A percentile compares a stretch with the other conserved stretches of the same genome.
phyloP scores from a whole-genome alignment of 1,139 yeast genomes.

The Casaregolazyma lundiana region DNA sequence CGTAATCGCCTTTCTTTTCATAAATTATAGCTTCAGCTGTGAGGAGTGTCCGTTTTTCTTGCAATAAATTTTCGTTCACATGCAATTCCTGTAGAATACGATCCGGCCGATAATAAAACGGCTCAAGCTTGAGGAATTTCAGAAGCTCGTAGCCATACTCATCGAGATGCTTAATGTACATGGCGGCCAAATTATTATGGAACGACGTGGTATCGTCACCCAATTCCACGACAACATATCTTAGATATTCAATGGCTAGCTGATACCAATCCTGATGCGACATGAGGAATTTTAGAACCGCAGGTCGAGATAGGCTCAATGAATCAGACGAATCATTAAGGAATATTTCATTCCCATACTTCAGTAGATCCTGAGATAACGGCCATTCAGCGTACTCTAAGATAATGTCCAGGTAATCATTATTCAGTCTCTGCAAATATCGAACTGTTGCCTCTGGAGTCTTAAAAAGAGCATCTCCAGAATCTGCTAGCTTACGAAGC shows the following conservation, averaged over 20 bases:
- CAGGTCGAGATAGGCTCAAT: slow-evolving; percentile 50
- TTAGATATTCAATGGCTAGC: slow-evolving; percentile 54
- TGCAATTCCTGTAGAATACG: slow-evolving; percentile 31
- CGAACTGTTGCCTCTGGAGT: slow-evolving; percentile 53
- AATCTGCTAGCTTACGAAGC: slow-evolving; percentile 37
- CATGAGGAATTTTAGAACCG: slow-evolving; percentile 48
- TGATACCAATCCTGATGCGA: slow-evolving; percentile 23
- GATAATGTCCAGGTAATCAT: slow-evolving; percentile 49
- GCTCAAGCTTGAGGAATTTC: slow-evolving; percentile 19
- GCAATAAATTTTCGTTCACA: neutral
- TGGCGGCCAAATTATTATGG: slow-evolving; percentile 51
- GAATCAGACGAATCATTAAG: slow-evolving; percentile 63
- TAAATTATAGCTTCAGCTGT: slow-evolving; percentile 55
- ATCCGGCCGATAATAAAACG: slow-evolving; percentile 34
- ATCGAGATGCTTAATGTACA: slow-evolving; percentile 45
- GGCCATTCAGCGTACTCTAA: slow-evolving; percentile 59
- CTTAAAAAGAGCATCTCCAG: slow-evolving; percentile 17
- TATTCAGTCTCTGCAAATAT: slow-evolving; percentile 60
- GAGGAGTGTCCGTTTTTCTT: neutral
- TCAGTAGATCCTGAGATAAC: slow-evolving; percentile 37
- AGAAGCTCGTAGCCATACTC: slow-evolving; percentile 27
- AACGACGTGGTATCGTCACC: slow-evolving; percentile 42
- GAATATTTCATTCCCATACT: slow-evolving; percentile 51
- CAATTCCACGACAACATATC: slow-evolving; percentile 48
- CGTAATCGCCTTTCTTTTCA: slow-evolving; percentile 57